phyloP scores from a whole-genome alignment of 2,329 filamentous ascomycete species.

The Fusarium sp. region DNA sequence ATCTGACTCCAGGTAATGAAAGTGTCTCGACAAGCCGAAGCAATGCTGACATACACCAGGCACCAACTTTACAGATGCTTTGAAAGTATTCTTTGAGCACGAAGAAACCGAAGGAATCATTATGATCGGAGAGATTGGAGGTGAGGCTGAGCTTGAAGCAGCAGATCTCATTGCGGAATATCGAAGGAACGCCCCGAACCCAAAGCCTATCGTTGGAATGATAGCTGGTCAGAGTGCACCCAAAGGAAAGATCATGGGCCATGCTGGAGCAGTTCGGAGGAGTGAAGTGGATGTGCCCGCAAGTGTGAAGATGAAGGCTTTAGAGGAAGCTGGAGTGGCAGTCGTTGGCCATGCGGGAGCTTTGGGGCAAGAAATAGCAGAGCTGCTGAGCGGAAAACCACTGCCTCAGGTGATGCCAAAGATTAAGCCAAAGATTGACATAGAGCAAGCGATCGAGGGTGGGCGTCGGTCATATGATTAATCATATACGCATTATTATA shows the following conservation, averaged over 20 bases:
- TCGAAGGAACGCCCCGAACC: conserved; percentile 61
- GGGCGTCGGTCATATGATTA: background rate
- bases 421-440: background rate
- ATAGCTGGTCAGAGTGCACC: conserved; percentile 74
- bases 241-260: conserved; percentile 74
- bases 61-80: conserved; percentile 78
- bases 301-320: conserved; percentile 49
- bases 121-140: conserved; percentile 78
- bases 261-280: conserved; percentile 72
- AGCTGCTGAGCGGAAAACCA: background rate
- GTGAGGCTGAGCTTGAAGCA: conserved; percentile 75
- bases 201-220: conserved; percentile 74
- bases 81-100: conserved; percentile 75
- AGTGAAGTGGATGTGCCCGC: conserved; percentile 46
- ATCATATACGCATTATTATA: background rate
- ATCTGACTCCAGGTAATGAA: conserved; percentile 71
- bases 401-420: background rate
- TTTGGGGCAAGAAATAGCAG: background rate
- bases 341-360: conserved; percentile 43
- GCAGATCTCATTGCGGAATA: conserved; percentile 79
- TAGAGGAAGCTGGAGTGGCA: conserved; percentile 52
- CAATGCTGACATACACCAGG: conserved; percentile 18
- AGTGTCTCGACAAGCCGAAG: fast-evolving
- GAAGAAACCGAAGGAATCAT: conserved; percentile 78
- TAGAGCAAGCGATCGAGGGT: background rate